Evolutionary conservation across 228 moss, liverwort and hornwort species (phyloP).

Genomic region (Sphagnum fallax): DNA sequence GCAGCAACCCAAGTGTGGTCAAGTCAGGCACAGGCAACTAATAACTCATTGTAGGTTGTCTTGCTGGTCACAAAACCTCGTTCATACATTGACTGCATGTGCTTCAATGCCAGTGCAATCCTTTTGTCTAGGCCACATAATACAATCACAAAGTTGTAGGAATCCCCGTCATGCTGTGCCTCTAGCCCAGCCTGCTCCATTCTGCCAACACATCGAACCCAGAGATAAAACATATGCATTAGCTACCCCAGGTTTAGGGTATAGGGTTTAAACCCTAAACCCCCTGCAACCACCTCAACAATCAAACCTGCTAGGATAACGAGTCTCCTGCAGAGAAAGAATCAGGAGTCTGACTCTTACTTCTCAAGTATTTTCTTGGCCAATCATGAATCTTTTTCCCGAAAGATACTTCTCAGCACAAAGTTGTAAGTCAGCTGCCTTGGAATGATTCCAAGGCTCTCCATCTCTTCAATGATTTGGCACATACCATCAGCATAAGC

Average conservation of each 20-base stretch:
- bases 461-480: slow-evolving; percentile 64
- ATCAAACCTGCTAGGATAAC: not conserved
- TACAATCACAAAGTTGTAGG: slow-evolving; percentile 92
- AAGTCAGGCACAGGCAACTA: slow-evolving; percentile 59
- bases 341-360: slow-evolving; percentile 15
- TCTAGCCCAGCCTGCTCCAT: slow-evolving; percentile 75
- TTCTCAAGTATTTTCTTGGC: slow-evolving; percentile 59
- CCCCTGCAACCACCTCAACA: not conserved
- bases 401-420: slow-evolving; percentile 71
- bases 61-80: slow-evolving; percentile 73
- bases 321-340: not conserved
- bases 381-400: slow-evolving; percentile 60
- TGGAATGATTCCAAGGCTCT: slow-evolving; percentile 52
- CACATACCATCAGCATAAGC: slow-evolving; percentile 53
- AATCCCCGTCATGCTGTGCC: slow-evolving; percentile 81
- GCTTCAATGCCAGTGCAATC: slow-evolving; percentile 61
- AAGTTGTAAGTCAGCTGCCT: slow-evolving; percentile 74
- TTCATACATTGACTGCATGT: slow-evolving; percentile 59
- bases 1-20: slow-evolving; percentile 43
- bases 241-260: too few relatives aligned
- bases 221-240: too few relatives aligned
- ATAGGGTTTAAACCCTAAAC: too few relatives aligned
- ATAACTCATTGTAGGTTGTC: slow-evolving; percentile 90
- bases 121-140: slow-evolving; percentile 78
- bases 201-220: slow-evolving; percentile 18